A percentile compares a stretch with the other conserved stretches of the same genome.
These are phyloP conservation scores for Punctularia strigosozonata DNA, from an alignment of 768 basidiomycete species.

Conservation along the genomic window DNA sequence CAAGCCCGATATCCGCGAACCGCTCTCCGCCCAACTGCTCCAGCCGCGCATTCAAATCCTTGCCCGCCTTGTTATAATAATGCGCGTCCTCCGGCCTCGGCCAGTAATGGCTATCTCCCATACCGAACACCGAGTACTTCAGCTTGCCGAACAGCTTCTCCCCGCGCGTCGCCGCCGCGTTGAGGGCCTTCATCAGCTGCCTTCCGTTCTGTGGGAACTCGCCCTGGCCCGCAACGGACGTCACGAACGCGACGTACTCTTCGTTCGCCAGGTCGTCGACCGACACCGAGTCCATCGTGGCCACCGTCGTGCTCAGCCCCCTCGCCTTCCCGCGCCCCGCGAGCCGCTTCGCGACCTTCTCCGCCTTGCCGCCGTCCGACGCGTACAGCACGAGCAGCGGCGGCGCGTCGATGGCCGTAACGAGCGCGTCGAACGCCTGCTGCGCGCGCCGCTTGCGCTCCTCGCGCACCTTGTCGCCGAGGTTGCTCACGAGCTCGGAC, in stretches of 20 bases:
- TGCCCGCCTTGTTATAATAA: slow-evolving; percentile 95
- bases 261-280: slow-evolving; percentile 58
- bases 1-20: slow-evolving; percentile 67
- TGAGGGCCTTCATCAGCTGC: slow-evolving; percentile 76
- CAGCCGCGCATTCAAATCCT: slow-evolving; percentile 77
- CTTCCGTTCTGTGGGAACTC: slow-evolving; percentile 97
- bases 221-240: slow-evolving; percentile 92
- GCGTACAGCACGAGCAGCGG: slow-evolving; percentile 87
- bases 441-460: slow-evolving; percentile 74
- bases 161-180: slow-evolving; percentile 46
- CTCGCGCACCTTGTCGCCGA: slow-evolving; percentile 77
- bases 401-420: slow-evolving; percentile 79
- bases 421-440: slow-evolving; percentile 73
- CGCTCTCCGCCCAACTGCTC: slow-evolving; percentile 72
- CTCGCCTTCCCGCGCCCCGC: slow-evolving; percentile 73
- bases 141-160: slow-evolving; percentile 52
- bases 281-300: slow-evolving; percentile 72
- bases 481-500: slow-evolving; percentile 67
- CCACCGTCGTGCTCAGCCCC: slow-evolving; percentile 64
- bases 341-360: slow-evolving; percentile 89
- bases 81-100: slow-evolving; percentile 93
- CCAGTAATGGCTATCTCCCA: slow-evolving; percentile 99
- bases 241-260: slow-evolving; percentile 70
- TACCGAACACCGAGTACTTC: slow-evolving; percentile 77
- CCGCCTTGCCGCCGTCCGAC: slow-evolving; percentile 90